Conservation (phyloP, 2,329 filamentous ascomycete species). For the Lomentospora prolificans region DNA sequence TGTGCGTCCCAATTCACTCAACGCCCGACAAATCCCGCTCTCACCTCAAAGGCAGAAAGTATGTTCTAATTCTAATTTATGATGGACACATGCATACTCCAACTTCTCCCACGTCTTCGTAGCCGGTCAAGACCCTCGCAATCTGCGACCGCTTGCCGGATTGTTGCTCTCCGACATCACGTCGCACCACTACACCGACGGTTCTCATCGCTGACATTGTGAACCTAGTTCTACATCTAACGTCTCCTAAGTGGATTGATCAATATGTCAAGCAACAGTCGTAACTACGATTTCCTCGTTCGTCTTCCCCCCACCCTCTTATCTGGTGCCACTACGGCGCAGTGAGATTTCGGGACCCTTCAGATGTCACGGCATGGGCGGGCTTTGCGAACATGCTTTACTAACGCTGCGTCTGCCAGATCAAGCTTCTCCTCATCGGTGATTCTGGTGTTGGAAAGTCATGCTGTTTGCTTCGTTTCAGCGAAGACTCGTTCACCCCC, state of each 20-base stretch:
- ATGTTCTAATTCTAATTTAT: not conserved
- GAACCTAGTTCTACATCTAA: not conserved
- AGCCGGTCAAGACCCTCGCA: not conserved
- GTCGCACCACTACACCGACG: no score
- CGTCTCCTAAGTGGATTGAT: slow-evolving; percentile 9
- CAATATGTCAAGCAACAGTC: slow-evolving; percentile 77
- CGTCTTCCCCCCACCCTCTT: slow-evolving; percentile 24
- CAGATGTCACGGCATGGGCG: not conserved
- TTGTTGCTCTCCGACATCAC: no score
- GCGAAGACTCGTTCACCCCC: slow-evolving; percentile 93
- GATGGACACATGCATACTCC: no score
- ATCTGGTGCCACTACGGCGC: slow-evolving; percentile 13
- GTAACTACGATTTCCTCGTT: slow-evolving; percentile 99
- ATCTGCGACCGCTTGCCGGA: no score
- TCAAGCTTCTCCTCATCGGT: slow-evolving; percentile 93
- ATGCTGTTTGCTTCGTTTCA: slow-evolving; percentile 92
- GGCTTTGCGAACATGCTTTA: not conserved
- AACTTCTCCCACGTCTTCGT: no score
- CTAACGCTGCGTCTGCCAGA: slow-evolving; percentile 39
- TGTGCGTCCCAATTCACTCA: not conserved
- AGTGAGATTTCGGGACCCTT: slow-evolving; percentile 8
- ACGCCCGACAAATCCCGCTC: not conserved
- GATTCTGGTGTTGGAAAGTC: slow-evolving; percentile 96
- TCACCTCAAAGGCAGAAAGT: not conserved
- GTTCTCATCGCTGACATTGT: not conserved